phyloP scores from a whole-genome alignment of 2,329 filamentous ascomycete genomes.

The Chrysoporthe austroafricana region DNA sequence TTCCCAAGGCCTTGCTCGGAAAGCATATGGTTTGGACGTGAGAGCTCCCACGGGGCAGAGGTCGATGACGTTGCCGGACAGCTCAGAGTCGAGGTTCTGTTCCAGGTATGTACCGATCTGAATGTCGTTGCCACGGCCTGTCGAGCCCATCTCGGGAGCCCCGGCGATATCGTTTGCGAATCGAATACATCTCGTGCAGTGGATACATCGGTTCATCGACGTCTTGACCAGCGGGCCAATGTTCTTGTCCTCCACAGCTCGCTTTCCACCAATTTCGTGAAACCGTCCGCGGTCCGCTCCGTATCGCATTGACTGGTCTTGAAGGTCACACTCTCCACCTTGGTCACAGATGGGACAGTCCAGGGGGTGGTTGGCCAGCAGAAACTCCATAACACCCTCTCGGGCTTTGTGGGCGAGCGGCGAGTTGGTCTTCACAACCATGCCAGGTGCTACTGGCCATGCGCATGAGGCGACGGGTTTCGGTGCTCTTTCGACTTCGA shows the following conservation, averaged over 20 bases:
- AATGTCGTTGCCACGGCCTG: constrained; percentile 93
- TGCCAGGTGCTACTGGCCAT: constrained; percentile 97
- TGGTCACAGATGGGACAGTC: constrained; percentile 99
- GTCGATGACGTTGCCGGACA: constrained; percentile 97
- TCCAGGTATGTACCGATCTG: constrained; percentile 99
- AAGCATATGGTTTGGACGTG: constrained; percentile 96
- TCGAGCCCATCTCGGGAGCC: constrained; percentile 91
- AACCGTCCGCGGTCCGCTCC: constrained; percentile 94
- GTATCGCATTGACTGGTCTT: constrained; percentile 99
- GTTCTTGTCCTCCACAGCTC: constrained; percentile 99
- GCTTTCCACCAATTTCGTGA: constrained; percentile 94
- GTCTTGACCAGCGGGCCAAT: constrained; percentile 98
- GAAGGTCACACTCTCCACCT: constrained; percentile 97
- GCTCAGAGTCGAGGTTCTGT: constrained; percentile 87
- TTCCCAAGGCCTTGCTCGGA: constrained; percentile 96
- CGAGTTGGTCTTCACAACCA: constrained; percentile 99
- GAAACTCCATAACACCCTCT: constrained; percentile 98
- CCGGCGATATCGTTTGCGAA: constrained; percentile 98
- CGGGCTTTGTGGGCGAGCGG: constrained; percentile 95
- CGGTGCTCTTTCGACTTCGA: constrained; percentile 94
- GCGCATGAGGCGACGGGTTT: constrained; percentile 98
- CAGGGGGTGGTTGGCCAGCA: constrained; percentile 93
- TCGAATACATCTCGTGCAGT: constrained; percentile 96
- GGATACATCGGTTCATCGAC: constrained; percentile 99
- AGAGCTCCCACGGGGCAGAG: constrained; percentile 96